Conservation (phyloP, 140 eudicot genomes). For the Stevia rebaudiana region DNA sequence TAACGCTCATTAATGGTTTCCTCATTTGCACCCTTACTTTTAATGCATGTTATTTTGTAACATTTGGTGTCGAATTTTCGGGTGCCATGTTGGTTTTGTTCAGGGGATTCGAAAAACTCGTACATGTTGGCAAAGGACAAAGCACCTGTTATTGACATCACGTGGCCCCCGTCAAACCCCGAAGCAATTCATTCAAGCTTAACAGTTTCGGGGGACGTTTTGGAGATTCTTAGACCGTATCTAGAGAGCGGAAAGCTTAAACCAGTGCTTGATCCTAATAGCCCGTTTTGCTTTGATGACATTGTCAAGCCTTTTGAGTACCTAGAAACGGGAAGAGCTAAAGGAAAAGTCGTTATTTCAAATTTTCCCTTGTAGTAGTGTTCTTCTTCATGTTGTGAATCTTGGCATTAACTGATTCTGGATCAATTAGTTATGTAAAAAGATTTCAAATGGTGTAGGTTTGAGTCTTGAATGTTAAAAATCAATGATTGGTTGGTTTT, state of each 20-base stretch:
- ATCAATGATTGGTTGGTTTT: too few species aligned
- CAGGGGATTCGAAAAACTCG: conserved; percentile 1
- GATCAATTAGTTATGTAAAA: too few species aligned
- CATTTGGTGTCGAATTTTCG: too few species aligned
- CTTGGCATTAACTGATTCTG: too few species aligned
- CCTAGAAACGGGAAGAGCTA: background rate
- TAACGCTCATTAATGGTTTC: too few species aligned
- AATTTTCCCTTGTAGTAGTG: background rate
- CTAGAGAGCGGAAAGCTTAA: background rate
- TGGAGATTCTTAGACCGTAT: background rate
- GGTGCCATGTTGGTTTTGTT: background rate
- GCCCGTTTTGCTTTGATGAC: background rate
- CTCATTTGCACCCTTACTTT: too few species aligned
- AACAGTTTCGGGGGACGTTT: background rate
- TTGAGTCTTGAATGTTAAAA: too few species aligned
- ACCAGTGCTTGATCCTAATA: background rate
- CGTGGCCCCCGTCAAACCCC: background rate
- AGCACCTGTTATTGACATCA: conserved; percentile 1
- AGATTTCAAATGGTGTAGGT: too few species aligned
- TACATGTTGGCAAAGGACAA: conserved; percentile 1
- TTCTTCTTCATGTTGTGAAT: background rate
- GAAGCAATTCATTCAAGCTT: background rate
- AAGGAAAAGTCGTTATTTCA: background rate
- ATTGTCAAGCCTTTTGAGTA: background rate
- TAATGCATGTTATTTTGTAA: too few species aligned